Evolutionary conservation across 2,329 filamentous ascomycete genomes (phyloP), one percentile per base, ranked within the genome.

Genomic region (Phaeophleospora eucalypticola): DNA sequence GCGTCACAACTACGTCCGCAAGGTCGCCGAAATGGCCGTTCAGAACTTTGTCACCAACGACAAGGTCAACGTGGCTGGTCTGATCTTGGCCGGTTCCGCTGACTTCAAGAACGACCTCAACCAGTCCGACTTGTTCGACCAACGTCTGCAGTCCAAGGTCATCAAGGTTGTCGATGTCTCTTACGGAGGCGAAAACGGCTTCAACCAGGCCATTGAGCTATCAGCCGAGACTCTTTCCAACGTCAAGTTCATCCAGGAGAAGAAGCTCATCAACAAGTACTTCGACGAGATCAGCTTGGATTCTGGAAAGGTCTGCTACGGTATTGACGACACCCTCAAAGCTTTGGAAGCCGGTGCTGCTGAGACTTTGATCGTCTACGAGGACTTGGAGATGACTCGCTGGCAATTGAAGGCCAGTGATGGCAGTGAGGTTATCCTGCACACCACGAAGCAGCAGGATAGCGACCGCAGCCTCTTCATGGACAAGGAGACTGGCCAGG

Each of bases 51-150:
- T 98, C 71, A 95, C 90, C 63, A 86, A 85, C 68, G 93, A 98
- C 78, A 98, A 97, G 77, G 87, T 95, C 73, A 98, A 98, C 70
- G 91, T 97, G 40, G 89, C 88, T 50, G 94, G 93, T 63, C 74
- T 98, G 52, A 94, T 98, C 67, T 80, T 98, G 56, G 93, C 93
- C 56, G 93, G 93, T 77, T 95, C 89, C 27, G 93, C 93, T 66
- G 93, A 98, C 72, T 98, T 98, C 84, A 98, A 98, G 79, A 97
- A 95, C 73, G 93, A 98, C 66, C 79, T 98, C 44, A 97, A 97
- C 73, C 88, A 87, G 64, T 97, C 93, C 51, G 93, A 98, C 71
- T 79, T 98, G 79, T 98, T 98, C 70, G 93, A 98, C 70, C 80
- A 84, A 65, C 90, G 93, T 70, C 80, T 98, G 46, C 83, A 87